Evolutionary conservation across 371 early-diverging fungal genomes (phyloP), one percentile per base, ranked within the genome.

Genomic region (Mucor racemosus): DNA sequence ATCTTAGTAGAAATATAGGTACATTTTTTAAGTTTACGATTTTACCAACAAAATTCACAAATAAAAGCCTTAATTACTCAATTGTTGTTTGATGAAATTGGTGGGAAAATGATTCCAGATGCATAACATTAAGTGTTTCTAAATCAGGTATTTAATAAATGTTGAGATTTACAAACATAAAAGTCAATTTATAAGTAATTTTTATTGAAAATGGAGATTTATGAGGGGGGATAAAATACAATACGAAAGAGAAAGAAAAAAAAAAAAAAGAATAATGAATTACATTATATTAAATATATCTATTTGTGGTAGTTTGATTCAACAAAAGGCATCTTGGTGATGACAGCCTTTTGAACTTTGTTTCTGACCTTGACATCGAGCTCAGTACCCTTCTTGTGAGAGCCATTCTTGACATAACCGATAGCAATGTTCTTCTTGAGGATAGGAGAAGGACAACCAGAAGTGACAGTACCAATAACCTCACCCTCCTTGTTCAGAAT

Each of bases 261-360:
- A 26, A 19, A n/a, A 59, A 34, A 26, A 26, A 26, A 26, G 26
- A 26, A 26, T 26, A 26, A 26, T 26, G 26, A 26, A 26, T 26
- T 26, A 26, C 26, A 26, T 26, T 26, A 26, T 26, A 26, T 26
- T 26, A 26, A 17, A 19, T 44, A 60, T 15, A 63, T 60, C 66
- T 80, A 83, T 74, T 88, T 90, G 84, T 90, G 88, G 80, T 96
- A 95, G n/a, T 85, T 85, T 35, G 91, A 76, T 42, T 90, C 88
- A 33, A 96, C 95, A 82, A 98, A 99, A 34, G 99, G 99, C 97
- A 98, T 95, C 85, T 96, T 98, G 72, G 88, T 87, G 21, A 99
- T 90, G 38, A 74, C 75, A 19, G 96, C 97, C 62, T 89, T 85
- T 67, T 95, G 93, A 48, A 91, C 64, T 71, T 88, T 87, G 71